phyloP scores from a whole-genome alignment of 75 land plant species.

The Pseudotsuga menziesii region DNA sequence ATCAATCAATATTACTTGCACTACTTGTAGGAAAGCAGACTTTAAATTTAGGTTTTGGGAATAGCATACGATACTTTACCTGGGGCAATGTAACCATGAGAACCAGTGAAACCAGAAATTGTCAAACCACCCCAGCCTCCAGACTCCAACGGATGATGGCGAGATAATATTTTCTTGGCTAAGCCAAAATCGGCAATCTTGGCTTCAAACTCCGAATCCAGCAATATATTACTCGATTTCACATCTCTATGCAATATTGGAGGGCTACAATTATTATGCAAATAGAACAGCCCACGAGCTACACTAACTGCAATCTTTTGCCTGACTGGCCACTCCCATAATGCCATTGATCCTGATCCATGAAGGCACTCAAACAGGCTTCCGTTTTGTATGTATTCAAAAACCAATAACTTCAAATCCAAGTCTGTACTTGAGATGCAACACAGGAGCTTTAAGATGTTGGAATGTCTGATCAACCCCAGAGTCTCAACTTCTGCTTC shows the following conservation, averaged over 20 bases:
- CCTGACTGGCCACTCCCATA: constrained; percentile 7
- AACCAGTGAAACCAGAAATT: constrained; percentile 24
- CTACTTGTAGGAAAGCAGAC: no score
- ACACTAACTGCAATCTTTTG: constrained; percentile 17
- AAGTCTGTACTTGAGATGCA: constrained; percentile 60
- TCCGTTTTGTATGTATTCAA: constrained; percentile 77
- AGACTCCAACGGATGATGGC: no score
- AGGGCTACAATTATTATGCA: constrained; percentile 18
- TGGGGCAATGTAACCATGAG: constrained; percentile 36
- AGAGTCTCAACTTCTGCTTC: constrained; percentile 70
- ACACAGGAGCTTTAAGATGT: constrained; percentile 77
- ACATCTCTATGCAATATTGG: constrained; percentile 29
- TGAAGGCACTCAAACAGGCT: constrained; percentile 69
- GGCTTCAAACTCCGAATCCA: constrained; percentile 22
- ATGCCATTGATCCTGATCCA: constrained; percentile 3
- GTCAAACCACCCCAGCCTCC: constrained; percentile 11
- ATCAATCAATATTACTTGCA: not conserved
- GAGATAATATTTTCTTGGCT: constrained; percentile 16
- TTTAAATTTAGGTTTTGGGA: no score
- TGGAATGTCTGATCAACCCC: constrained; percentile 68
- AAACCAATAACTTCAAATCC: constrained; percentile 58
- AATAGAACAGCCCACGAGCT: constrained; percentile 23
- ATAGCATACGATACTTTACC: constrained; percentile 5
- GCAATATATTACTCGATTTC: constrained; percentile 25
- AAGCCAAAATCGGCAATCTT: constrained; percentile 28